Percentiles rank a stretch among this genome's conserved stretches.
Conservation (phyloP, 768 basidiomycete species). For the Suillus bovinus region DNA sequence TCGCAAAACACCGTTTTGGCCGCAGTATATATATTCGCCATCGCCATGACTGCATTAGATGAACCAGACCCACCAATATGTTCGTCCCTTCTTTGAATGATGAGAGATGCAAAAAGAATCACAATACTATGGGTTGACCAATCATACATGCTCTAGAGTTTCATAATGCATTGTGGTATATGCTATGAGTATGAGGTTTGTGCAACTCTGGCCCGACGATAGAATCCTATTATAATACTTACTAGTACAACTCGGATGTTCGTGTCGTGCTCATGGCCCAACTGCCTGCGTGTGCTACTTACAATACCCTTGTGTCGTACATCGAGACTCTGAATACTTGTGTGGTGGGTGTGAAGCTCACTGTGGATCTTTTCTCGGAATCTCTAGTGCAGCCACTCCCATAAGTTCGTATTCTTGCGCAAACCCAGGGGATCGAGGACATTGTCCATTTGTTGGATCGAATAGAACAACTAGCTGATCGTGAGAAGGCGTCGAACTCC, state of each 20-base stretch:
- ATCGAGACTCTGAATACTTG: slow-evolving; percentile 74
- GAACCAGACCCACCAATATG: not conserved
- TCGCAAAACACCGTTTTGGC: not conserved
- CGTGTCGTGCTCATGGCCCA: slow-evolving; percentile 75
- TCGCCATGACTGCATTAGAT: not conserved
- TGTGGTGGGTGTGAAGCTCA: slow-evolving; percentile 72
- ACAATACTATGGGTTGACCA: not conserved
- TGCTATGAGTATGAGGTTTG: not conserved
- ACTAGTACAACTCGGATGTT: slow-evolving; percentile 8
- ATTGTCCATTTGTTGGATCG: slow-evolving; percentile 63
- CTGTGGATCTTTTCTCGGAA: slow-evolving; percentile 54
- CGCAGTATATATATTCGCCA: not conserved
- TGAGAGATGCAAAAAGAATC: not conserved
- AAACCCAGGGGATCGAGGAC: slow-evolving; percentile 57
- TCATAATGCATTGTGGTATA: not conserved
- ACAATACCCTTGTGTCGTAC: slow-evolving; percentile 65
- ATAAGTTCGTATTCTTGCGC: slow-evolving; percentile 3
- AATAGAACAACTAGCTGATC: slow-evolving; percentile 62
- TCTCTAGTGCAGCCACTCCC: slow-evolving; percentile 53
- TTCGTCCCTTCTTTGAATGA: not conserved
- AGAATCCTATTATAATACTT: not conserved
- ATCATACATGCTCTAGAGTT: not conserved
- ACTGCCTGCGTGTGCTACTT: slow-evolving; percentile 71
- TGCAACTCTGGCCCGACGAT: not conserved
- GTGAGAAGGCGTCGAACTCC: slow-evolving; percentile 81